A percentile compares a stretch with the other conserved stretches of the same genome.
These are phyloP conservation scores for Neodidymelliopsis sp. DNA, from an alignment of 2,329 filamentous ascomycete species.

Conservation along the genomic window DNA sequence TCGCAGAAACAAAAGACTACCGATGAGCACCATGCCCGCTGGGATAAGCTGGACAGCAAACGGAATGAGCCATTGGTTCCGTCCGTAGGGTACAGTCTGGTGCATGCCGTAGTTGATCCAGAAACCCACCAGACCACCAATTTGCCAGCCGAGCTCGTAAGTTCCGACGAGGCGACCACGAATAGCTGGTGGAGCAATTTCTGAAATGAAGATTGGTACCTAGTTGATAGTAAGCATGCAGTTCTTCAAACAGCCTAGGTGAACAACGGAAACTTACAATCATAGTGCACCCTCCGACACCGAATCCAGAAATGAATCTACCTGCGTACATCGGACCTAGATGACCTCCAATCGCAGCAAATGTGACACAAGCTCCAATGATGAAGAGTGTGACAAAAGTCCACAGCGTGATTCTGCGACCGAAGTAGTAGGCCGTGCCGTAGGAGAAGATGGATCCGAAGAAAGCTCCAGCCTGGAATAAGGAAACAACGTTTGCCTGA, in stretches of 20 bases:
- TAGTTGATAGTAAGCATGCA: conserved; percentile 50
- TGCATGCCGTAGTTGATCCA: conserved; percentile 56
- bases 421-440: conserved; percentile 69
- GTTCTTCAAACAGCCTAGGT: too few species aligned
- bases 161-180: conserved; percentile 64
- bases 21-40: conserved; percentile 63
- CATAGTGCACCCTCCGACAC: conserved; percentile 58
- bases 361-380: conserved; percentile 74
- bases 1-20: conserved; percentile 51
- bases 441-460: conserved; percentile 71
- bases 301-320: conserved; percentile 65
- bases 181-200: conserved; percentile 65
- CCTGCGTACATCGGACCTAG: conserved; percentile 67
- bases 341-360: conserved; percentile 57
- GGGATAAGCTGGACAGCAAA: conserved; percentile 73
- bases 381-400: conserved; percentile 64
- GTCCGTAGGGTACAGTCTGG: conserved; percentile 54
- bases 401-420: conserved; percentile 66
- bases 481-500: conserved; percentile 78
- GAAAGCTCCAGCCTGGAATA: conserved; percentile 84
- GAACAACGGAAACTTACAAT: conserved; percentile 37
- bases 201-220: conserved; percentile 67
- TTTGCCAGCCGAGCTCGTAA: conserved; percentile 60
- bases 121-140: conserved; percentile 51
- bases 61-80: conserved; percentile 57